phyloP scores from a whole-genome alignment of 1,139 yeast species.

The Suhomyces bokatorum region DNA sequence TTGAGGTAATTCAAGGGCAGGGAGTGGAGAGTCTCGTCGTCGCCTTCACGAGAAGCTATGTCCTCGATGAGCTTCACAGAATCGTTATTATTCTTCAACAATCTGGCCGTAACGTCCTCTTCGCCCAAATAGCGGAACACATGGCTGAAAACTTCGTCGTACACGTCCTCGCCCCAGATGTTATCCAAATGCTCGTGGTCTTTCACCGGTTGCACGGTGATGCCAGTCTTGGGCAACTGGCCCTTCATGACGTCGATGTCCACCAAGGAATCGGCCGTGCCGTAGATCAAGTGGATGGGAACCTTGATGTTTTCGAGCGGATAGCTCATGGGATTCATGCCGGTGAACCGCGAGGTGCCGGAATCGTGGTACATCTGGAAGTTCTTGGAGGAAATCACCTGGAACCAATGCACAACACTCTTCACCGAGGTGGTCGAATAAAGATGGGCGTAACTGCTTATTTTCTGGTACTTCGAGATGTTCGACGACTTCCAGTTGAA shows the following conservation, averaged over 20 bases:
- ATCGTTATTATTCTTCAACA: constrained; percentile 8
- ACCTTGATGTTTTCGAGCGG: constrained; percentile 58
- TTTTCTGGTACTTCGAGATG: constrained; percentile 70
- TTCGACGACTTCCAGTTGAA: constrained; percentile 79
- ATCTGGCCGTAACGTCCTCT: constrained; percentile 10
- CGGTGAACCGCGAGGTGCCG: constrained; percentile 33
- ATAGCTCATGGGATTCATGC: constrained; percentile 42
- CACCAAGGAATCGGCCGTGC: constrained; percentile 77
- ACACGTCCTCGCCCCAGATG: constrained; percentile 80
- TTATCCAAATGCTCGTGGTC: constrained; percentile 87
- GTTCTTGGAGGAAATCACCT: constrained; percentile 73
- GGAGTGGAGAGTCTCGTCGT: constrained; percentile 11
- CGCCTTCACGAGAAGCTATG: constrained; percentile 10
- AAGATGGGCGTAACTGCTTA: constrained; percentile 76
- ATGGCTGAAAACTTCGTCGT: constrained; percentile 49
- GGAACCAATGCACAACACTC: constrained; percentile 95
- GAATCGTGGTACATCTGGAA: constrained; percentile 87
- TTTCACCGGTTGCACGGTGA: constrained; percentile 49
- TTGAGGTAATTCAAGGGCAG: constrained; percentile 10
- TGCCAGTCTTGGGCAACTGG: constrained; percentile 46
- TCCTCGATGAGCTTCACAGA: constrained; percentile 11
- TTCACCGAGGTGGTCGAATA: constrained; percentile 91
- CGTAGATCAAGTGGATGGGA: constrained; percentile 78
- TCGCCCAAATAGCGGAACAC: constrained; percentile 46
- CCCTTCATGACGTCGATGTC: constrained; percentile 73